Percentiles rank a stretch among this genome's conserved stretches.
These are phyloP conservation scores for Postia placenta DNA, from an alignment of 768 basidiomycete species.

Conservation along the genomic window DNA sequence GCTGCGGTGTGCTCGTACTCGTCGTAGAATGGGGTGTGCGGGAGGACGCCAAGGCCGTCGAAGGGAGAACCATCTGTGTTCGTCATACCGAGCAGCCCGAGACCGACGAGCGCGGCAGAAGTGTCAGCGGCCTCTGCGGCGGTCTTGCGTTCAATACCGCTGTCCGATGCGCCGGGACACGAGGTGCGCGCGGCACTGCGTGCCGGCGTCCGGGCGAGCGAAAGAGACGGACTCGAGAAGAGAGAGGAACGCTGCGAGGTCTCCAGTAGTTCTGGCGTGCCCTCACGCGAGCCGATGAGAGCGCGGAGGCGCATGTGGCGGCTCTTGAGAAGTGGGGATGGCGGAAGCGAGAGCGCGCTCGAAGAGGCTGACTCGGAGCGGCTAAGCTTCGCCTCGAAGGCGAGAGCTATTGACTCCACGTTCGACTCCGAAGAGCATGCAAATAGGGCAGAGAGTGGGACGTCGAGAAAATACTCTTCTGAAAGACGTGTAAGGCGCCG, in stretches of 20 bases:
- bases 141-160: background rate
- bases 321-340: background rate
- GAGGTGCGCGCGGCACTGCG: background rate
- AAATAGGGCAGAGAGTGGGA: background rate
- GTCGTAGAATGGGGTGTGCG: background rate
- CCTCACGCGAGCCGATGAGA: background rate
- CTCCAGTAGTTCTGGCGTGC: background rate
- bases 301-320: too few species aligned
- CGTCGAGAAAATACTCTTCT: constrained; percentile 1
- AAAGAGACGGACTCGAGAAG: background rate
- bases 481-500: background rate
- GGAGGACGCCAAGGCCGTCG: constrained; percentile 12
- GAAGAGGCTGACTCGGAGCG: background rate
- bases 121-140: background rate
- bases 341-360: background rate
- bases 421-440: background rate
- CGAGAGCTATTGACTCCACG: too few species aligned
- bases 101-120: constrained; percentile 7
- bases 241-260: background rate
- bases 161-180: background rate
- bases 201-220: background rate
- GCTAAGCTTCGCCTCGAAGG: background rate
- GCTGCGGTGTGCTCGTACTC: too few species aligned
- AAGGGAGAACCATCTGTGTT: constrained; percentile 13
- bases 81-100: constrained; percentile 11